phyloP scores from a whole-genome alignment of 352 stramenopile genomes.

The Phytophthora tubulina region DNA sequence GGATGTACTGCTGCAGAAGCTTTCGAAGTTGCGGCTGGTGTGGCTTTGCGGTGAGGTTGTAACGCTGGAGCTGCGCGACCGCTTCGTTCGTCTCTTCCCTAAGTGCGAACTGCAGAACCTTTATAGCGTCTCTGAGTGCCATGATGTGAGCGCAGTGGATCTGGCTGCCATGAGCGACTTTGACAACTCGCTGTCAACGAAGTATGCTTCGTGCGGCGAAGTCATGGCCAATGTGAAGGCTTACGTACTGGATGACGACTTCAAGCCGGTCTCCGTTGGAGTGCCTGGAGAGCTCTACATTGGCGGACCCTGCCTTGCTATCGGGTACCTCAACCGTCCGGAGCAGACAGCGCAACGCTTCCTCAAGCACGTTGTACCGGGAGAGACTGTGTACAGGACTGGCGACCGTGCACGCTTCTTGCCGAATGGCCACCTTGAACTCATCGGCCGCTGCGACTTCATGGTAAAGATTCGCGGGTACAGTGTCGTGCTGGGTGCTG shows the following conservation, averaged over 20 bases:
- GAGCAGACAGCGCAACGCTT: constrained; percentile 85
- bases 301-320: constrained; percentile 83
- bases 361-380: constrained; percentile 68
- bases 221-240: constrained; percentile 88
- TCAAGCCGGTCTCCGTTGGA: constrained; percentile 68
- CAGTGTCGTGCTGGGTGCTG: constrained; percentile 92
- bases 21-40: constrained; percentile 86
- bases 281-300: constrained; percentile 89
- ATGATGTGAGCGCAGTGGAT: constrained; percentile 91
- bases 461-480: constrained; percentile 98
- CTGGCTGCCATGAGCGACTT: constrained; percentile 78
- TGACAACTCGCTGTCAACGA: constrained; percentile 78
- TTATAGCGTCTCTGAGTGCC: constrained; percentile 95
- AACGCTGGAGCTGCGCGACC: constrained; percentile 89
- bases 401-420: constrained; percentile 93
- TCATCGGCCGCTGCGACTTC: constrained; percentile 95
- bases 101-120: constrained; percentile 92
- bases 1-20: constrained; percentile 61
- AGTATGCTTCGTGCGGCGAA: constrained; percentile 90
- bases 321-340: constrained; percentile 86
- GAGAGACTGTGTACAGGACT: constrained; percentile 92
- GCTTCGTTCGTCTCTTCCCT: constrained; percentile 86
- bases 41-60: constrained; percentile 95
- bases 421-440: constrained; percentile 91
- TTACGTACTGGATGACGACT: constrained; percentile 82